A percentile compares a stretch with the other conserved stretches of the same genome.
These are phyloP conservation scores for Leavenworthia alabamica DNA, from an alignment of 345 rosid species.

Conservation along the genomic window DNA sequence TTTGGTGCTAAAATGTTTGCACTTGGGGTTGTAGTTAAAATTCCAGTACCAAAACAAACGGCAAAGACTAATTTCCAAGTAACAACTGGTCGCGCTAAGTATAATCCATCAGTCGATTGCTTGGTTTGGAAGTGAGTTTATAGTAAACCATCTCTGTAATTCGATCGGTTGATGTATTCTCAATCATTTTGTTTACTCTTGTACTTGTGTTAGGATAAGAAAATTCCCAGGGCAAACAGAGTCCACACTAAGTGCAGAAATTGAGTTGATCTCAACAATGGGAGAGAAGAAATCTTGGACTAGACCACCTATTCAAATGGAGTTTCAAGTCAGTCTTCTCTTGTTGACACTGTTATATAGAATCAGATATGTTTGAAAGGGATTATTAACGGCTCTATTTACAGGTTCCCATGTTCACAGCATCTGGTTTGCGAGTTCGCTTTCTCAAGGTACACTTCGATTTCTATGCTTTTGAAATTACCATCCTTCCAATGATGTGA, in stretches of 20 bases:
- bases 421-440: constrained; percentile 96
- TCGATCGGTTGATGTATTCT: not conserved
- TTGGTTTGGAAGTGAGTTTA: constrained; percentile 96
- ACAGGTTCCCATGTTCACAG: constrained; percentile 99
- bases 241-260: constrained; percentile 93
- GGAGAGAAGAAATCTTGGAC: constrained; percentile 94
- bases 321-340: constrained; percentile 66
- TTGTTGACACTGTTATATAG: not conserved
- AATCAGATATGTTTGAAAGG: not conserved
- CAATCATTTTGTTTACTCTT: not conserved
- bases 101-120: constrained; percentile 91
- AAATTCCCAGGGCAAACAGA: constrained; percentile 99
- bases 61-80: constrained; percentile 98
- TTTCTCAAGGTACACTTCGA: constrained; percentile 67
- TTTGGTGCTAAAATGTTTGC: constrained; percentile 99
- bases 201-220: constrained; percentile 56
- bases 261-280: constrained; percentile 93
- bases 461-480: not conserved
- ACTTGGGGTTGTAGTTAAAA: constrained; percentile 93
- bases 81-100: constrained; percentile 92
- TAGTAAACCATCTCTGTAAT: not conserved
- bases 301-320: constrained; percentile 98
- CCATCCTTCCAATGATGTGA: not conserved
- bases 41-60: constrained; percentile 98
- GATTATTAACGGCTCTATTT: not conserved